Evolutionary conservation across 495 filamentous ascomycete genomes (phyloP).

Genomic region (Penicillium goetzii): DNA sequence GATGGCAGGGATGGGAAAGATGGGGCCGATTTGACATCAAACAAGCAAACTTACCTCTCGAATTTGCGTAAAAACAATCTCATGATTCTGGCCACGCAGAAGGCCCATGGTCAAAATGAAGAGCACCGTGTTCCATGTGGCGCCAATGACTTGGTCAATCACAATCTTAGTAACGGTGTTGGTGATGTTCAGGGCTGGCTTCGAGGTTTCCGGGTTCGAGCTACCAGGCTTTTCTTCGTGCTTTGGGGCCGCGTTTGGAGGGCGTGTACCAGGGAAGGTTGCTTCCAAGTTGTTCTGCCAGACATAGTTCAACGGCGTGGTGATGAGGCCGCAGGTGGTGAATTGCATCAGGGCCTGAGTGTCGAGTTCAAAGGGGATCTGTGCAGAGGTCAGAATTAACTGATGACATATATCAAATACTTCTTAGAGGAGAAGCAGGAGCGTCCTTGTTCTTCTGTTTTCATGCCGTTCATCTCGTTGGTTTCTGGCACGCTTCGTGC

Average conservation of each 20-base stretch:
- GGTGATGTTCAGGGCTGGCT: constrained; percentile 52
- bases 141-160: constrained; percentile 80
- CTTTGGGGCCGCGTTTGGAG: constrained; percentile 24
- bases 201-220: constrained; percentile 5
- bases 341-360: constrained; percentile 69
- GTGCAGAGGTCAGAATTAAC: constrained; percentile 8
- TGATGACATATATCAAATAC: neutral
- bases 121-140: constrained; percentile 68
- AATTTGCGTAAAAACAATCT: constrained; percentile 35
- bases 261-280: constrained; percentile 48
- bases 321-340: constrained; percentile 68
- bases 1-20: neutral
- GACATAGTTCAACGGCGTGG: constrained; percentile 75
- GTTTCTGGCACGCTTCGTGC: neutral
- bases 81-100: constrained; percentile 42
- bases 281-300: constrained; percentile 67
- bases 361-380: constrained; percentile 52
- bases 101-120: constrained; percentile 62
- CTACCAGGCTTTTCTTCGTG: constrained; percentile 21
- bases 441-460: neutral
- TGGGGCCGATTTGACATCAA: neutral
- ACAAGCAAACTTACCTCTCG: constrained; percentile 33
- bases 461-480: neutral
- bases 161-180: constrained; percentile 77
- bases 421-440: neutral